These are phyloP conservation scores for Russula virescens DNA, from an alignment of 768 basidiomycete species.

Conservation along the genomic window DNA sequence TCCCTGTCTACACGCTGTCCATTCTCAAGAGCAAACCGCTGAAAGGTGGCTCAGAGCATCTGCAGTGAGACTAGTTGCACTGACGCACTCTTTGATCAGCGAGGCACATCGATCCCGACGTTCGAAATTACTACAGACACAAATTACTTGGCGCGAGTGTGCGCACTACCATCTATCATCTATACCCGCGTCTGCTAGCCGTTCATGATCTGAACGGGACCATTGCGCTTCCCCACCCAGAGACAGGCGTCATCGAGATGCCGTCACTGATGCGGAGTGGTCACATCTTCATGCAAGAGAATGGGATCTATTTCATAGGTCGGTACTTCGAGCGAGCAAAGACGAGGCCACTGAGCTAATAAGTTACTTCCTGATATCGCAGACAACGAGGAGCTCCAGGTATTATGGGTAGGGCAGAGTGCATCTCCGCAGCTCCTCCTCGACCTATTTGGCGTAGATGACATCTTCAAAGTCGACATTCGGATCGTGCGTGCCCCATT, in stretches of 20 bases:
- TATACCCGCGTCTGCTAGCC: conserved; percentile 86
- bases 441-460: conserved; percentile 83
- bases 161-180: conserved; percentile 62
- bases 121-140: conserved; percentile 81
- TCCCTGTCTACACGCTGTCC: conserved; percentile 76
- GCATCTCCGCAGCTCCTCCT: conserved; percentile 74
- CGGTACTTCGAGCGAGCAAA: conserved; percentile 25
- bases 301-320: conserved; percentile 94
- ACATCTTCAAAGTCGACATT: conserved; percentile 61
- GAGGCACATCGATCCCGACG: conserved; percentile 87
- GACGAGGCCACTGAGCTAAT: neutral
- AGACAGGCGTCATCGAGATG: conserved; percentile 52
- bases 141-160: conserved; percentile 66
- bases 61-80: neutral
- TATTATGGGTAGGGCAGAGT: conserved; percentile 86
- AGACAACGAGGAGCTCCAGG: conserved; percentile 86
- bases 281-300: conserved; percentile 80
- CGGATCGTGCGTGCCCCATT: conserved; percentile 52
- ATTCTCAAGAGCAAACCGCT: conserved; percentile 86
- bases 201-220: conserved; percentile 76
- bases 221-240: conserved; percentile 60
- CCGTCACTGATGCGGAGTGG: conserved; percentile 79
- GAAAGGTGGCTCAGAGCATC: conserved; percentile 53
- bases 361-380: neutral
- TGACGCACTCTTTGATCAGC: conserved; percentile 38